Evolutionary conservation across 495 filamentous ascomycete species (phyloP).

Genomic region (Cenococcum geophilum): DNA sequence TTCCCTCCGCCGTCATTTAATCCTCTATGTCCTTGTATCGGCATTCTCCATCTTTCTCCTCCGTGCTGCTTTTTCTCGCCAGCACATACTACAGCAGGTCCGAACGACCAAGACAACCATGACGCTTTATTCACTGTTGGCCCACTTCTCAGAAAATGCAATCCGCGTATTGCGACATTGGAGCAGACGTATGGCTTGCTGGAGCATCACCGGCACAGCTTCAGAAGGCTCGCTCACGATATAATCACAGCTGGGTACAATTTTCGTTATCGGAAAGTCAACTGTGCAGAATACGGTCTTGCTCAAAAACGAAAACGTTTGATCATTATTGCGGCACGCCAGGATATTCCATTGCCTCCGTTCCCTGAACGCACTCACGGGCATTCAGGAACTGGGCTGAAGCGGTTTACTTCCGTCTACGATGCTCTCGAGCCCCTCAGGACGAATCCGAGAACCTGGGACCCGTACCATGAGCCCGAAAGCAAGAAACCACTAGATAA

Average conservation of each 20-base stretch:
- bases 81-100: conserved; percentile 47
- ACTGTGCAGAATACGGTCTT: conserved; percentile 55
- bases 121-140: conserved; percentile 57
- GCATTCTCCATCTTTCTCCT: conserved; percentile 74
- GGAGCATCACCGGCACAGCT: conserved; percentile 42
- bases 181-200: conserved; percentile 70
- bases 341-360: conserved; percentile 68
- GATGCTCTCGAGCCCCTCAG: conserved; percentile 22
- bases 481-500: conserved; percentile 39
- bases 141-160: conserved; percentile 51
- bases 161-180: conserved; percentile 69
- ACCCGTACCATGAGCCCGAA: conserved; percentile 20
- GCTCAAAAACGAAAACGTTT: conserved; percentile 57
- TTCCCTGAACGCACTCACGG: conserved; percentile 66
- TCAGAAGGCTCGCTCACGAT: conserved; percentile 56
- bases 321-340: conserved; percentile 63
- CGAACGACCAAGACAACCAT: conserved; percentile 57
- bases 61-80: conserved; percentile 81
- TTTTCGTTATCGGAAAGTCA: conserved; percentile 52
- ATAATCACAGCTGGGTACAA: conserved; percentile 65
- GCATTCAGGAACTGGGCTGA: conserved; percentile 30
- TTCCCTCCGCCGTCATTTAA: conserved; percentile 37
- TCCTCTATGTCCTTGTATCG: conserved; percentile 43
- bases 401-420: conserved; percentile 8
- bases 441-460: not conserved